A percentile compares a stretch with the other conserved stretches of the same genome.
phyloP scores from a whole-genome alignment of 1,284 basidiomycete genomes.

The Gastroboletus turbinatus region DNA sequence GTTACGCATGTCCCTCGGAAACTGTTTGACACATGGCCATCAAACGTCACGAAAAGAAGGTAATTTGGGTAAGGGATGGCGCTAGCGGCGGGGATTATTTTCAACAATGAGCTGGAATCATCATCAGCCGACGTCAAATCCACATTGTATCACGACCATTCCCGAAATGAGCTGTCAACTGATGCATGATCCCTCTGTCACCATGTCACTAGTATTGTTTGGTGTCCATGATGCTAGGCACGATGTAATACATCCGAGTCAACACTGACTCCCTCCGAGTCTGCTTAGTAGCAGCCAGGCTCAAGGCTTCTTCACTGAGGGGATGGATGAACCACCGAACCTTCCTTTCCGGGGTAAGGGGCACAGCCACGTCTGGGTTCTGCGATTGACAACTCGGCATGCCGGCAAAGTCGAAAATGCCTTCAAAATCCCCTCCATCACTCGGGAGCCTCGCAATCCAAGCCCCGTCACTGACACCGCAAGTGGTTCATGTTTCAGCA shows the following conservation, averaged over 20 bases:
- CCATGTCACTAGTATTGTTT: not conserved
- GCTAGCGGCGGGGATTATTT: slow-evolving; percentile 14
- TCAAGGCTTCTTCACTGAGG: too few relatives aligned
- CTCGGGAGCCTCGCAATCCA: slow-evolving; percentile 71
- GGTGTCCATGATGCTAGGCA: not conserved
- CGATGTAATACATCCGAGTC: not conserved
- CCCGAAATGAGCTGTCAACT: slow-evolving; percentile 28
- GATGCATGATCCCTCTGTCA: not conserved
- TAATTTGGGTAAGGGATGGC: slow-evolving; percentile 3
- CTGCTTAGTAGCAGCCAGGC: too few relatives aligned
- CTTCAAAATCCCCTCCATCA: slow-evolving; percentile 50
- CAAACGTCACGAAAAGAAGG: slow-evolving; percentile 28
- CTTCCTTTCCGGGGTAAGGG: slow-evolving; percentile 27
- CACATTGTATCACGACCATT: slow-evolving; percentile 9
- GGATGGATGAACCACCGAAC: slow-evolving; percentile 26
- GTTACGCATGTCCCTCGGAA: slow-evolving; percentile 23
- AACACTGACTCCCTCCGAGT: not conserved
- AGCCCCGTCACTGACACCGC: slow-evolving; percentile 55
- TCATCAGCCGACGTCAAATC: slow-evolving; percentile 30
- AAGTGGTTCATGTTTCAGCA: slow-evolving; percentile 63
- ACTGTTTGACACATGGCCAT: slow-evolving; percentile 28
- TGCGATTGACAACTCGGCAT: slow-evolving; percentile 29
- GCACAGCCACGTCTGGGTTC: slow-evolving; percentile 22
- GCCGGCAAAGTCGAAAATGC: slow-evolving; percentile 39
- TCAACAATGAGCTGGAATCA: slow-evolving; percentile 28